Base-by-base conservation (phyloP, 768 basidiomycete species). In the Collybiopsis luxurians region DNA sequence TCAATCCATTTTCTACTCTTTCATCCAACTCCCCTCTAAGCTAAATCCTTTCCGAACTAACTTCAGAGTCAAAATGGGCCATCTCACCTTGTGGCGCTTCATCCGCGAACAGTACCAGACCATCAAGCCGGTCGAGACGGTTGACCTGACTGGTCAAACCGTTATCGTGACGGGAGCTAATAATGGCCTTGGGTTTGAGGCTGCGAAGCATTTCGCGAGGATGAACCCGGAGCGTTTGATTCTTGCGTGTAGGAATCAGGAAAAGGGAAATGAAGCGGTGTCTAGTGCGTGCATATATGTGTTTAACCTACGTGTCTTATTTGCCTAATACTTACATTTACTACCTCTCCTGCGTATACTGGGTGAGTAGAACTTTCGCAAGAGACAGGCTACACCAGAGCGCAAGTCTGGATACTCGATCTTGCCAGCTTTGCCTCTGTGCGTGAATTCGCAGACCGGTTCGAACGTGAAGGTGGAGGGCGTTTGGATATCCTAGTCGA, bases 151-250 rank as follows among this genome's bases (percentile, higher is more conserved):
- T 3, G 73, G 69, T 3, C 66, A 71, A 45, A 70, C 64, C 0
- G 65, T 73, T 43, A 54, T 66, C 9, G 59, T 73, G 46, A 60
- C 71, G 23, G 72, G 72, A 0, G 69, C 69, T 19, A 74, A 71
- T 54, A 57, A 61, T 1, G 72, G 71, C 2, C 61, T 72, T 26
- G 73, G 73, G 0, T 62, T 73, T 2, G 70, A 73, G 45, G 64
- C 67, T n/a, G n/a, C n/a, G n/a, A n/a, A n/a, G n/a, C n/a, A n/a
- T n/a, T n/a, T n/a, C n/a, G n/a, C n/a, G n/a, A 0, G 59, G 1
- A 72, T 72, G 70, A 64, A 63, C 12, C 66, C 71, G 0, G 56
- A 47, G 19, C 63, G 63, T 21, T 59, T 73, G n/a, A 57, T 71
- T 27, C 2, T 71, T 1, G 63, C 61, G 1, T 72, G 66, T 47